Evolutionary conservation across 2,329 filamentous ascomycete species (phyloP).

Genomic region (Fusarium subglutinans): DNA sequence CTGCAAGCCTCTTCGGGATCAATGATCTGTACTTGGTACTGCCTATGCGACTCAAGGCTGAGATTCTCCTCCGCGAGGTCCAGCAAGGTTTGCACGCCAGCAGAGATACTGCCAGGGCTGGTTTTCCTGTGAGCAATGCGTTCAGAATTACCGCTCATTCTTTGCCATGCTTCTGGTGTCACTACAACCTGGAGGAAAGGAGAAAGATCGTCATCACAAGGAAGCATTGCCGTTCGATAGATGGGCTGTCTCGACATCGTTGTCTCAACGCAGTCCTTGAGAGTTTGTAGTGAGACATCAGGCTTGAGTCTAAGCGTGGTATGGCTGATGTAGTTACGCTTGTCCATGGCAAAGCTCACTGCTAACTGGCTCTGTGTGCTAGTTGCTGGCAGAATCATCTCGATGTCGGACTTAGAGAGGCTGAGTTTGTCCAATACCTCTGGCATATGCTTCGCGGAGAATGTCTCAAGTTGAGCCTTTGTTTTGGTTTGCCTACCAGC

Average conservation of each 20-base stretch:
- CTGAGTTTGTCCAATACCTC: background rate
- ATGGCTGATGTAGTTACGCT: slow-evolving; percentile 18
- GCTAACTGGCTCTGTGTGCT: slow-evolving; percentile 20
- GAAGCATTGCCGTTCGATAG: background rate
- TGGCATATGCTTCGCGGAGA: background rate
- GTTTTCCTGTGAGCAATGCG: background rate
- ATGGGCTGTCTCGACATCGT: slow-evolving; percentile 4
- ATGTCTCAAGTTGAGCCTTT: background rate
- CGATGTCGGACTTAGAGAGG: background rate
- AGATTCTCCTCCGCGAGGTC: background rate
- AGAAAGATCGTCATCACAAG: slow-evolving; percentile 2
- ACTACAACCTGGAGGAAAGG: slow-evolving; percentile 1
- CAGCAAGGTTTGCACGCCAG: background rate
- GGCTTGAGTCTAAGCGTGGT: background rate
- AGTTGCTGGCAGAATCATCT: slow-evolving; percentile 7
- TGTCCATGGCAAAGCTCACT: slow-evolving; percentile 19
- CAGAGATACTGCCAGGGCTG: background rate
- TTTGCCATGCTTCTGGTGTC: background rate
- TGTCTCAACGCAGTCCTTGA: background rate
- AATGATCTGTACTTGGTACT: slow-evolving; percentile 1
- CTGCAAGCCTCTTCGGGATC: background rate
- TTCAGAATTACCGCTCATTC: rapidly evolving
- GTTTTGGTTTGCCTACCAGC: background rate
- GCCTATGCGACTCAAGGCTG: background rate
- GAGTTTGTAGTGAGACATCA: rapidly evolving